These are phyloP conservation scores for Cystobasidium onofrii DNA, from an alignment of 768 basidiomycete genomes.

Conservation along the genomic window DNA sequence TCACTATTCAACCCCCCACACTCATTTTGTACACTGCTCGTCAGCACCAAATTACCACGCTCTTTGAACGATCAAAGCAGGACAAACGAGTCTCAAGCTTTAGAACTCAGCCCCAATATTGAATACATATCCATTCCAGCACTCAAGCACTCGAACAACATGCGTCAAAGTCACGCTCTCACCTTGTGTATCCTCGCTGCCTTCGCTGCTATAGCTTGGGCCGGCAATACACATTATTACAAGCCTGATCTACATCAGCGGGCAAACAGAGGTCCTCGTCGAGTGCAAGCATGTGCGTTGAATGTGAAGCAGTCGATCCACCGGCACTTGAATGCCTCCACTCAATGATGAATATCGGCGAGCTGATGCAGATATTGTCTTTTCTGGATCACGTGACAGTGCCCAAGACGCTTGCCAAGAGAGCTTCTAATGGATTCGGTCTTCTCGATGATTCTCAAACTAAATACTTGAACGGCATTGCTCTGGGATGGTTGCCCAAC, in stretches of 20 bases:
- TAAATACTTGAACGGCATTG: neutral
- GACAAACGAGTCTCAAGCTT: too few species aligned
- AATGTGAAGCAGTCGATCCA: too few species aligned
- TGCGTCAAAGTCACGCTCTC: neutral
- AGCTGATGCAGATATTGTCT: neutral
- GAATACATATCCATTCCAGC: too few species aligned
- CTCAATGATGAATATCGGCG: too few species aligned
- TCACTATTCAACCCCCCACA: too few species aligned
- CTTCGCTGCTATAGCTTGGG: conserved; percentile 5
- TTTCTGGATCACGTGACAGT: neutral
- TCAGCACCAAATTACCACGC: too few species aligned
- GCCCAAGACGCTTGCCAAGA: conserved; percentile 5
- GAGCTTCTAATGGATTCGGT: neutral
- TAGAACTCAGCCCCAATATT: too few species aligned
- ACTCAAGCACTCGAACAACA: neutral
- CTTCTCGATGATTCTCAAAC: neutral
- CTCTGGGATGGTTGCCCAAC: neutral
- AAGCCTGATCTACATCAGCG: neutral
- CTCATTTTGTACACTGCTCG: too few species aligned
- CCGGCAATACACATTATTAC: conserved; percentile 6
- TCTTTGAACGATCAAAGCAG: too few species aligned
- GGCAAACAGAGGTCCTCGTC: conserved; percentile 1
- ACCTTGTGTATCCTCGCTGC: neutral
- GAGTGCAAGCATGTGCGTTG: neutral
- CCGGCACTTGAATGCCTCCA: too few species aligned